Evolutionary conservation across 116 monocot genomes (phyloP).

Genomic region (Posidonia oceanica): DNA sequence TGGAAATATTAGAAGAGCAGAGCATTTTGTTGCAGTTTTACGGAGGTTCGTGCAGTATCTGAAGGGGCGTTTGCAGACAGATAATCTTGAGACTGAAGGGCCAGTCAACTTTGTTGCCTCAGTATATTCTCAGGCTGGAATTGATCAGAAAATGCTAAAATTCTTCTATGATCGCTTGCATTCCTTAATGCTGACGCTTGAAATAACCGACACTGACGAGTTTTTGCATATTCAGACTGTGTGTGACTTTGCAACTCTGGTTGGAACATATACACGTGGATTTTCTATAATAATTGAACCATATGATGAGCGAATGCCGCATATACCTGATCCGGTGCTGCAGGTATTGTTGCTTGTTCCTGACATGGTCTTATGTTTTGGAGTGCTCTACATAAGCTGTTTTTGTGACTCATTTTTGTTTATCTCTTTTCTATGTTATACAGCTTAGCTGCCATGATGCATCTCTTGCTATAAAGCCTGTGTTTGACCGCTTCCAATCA

Average conservation of each 20-base stretch:
- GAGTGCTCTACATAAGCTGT: background rate
- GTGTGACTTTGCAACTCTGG: constrained; percentile 94
- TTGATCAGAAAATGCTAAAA: constrained; percentile 96
- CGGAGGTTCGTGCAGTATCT: constrained; percentile 82
- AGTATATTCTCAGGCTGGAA: constrained; percentile 74
- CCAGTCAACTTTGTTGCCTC: constrained; percentile 78
- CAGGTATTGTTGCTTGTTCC: constrained; percentile 42
- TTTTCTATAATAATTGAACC: constrained; percentile 99
- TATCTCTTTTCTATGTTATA: constrained; percentile 5
- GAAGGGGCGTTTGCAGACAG: constrained; percentile 75
- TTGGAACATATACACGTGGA: constrained; percentile 82
- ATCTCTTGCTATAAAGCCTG: constrained; percentile 93
- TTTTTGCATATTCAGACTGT: constrained; percentile 90
- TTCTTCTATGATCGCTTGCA: constrained; percentile 90
- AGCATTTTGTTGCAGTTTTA: constrained; percentile 84
- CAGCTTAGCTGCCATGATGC: constrained; percentile 99
- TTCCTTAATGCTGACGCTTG: constrained; percentile 88
- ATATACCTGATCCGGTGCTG: constrained; percentile 86
- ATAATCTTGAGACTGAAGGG: constrained; percentile 84
- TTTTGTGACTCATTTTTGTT: background rate
- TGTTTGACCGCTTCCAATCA: constrained; percentile 94
- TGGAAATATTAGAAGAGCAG: constrained; percentile 87
- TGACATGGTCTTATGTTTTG: background rate
- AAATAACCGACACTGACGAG: constrained; percentile 92
- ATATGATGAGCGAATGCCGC: constrained; percentile 95